Percentiles rank a stretch among this genome's conserved stretches.
Evolutionary conservation across 2,329 filamentous ascomycete species (phyloP).

Genomic region (Aspergillus sp.): DNA sequence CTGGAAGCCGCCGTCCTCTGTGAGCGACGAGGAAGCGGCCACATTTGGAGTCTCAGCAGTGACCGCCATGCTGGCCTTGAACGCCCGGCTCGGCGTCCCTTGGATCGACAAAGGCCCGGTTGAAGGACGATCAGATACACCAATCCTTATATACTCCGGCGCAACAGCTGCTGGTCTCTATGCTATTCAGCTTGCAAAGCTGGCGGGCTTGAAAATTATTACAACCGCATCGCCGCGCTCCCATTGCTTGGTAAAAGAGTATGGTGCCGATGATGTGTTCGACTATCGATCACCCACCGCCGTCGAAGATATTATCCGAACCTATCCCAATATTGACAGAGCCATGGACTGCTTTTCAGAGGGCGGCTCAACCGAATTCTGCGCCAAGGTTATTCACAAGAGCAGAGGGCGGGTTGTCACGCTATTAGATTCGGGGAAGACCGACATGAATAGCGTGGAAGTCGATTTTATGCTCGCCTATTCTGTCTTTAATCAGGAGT

Average conservation of each 20-base stretch:
- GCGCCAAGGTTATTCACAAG: conserved; percentile 6
- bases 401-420: conserved; percentile 8
- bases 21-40: conserved; percentile 22
- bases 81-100: conserved; percentile 10
- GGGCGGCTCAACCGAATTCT: conserved; percentile 8
- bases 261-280: conserved; percentile 10
- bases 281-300: conserved; percentile 9
- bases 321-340: conserved; percentile 8
- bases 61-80: conserved; percentile 8
- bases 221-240: conserved; percentile 6
- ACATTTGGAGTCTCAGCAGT: conserved; percentile 13
- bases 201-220: conserved; percentile 20
- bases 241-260: conserved; percentile 7
- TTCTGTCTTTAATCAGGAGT: conserved; percentile 8
- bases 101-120: conserved; percentile 17
- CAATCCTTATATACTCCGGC: conserved; percentile 11
- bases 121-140: background rate
- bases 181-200: conserved; percentile 26
- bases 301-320: conserved; percentile 6
- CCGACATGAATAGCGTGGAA: conserved; percentile 5
- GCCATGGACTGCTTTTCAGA: conserved; percentile 13
- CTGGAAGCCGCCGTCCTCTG: conserved; percentile 21
- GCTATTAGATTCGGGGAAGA: conserved; percentile 5
- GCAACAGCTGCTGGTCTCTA: conserved; percentile 11
- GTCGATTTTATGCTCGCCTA: conserved; percentile 8